Base-by-base conservation (phyloP, 148 eudicot species). In the Heliamphora exappendiculata region DNA sequence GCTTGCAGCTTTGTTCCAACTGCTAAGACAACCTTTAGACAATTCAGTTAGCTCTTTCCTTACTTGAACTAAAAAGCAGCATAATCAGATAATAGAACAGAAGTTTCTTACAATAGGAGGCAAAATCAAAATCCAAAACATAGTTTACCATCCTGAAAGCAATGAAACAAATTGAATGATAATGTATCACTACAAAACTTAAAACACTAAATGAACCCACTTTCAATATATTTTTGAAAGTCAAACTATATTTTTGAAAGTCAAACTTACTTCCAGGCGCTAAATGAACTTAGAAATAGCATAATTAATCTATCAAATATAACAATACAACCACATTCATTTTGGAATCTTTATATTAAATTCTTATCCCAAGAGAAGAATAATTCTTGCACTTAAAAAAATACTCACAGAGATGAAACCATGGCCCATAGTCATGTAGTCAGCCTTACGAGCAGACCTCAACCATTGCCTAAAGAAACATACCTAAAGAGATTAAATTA, bases 161-260 rank as follows among this genome's bases (percentile, higher is more conserved):
- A 70, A n/a, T 3, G 42, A 17, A 66, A 75, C 31, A 5, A 20
- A 29, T 45, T n/a, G 10, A 72, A 53, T 10, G 11, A 45, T 29
- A 31, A 41, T 12, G 60, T n/a, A n/a, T n/a, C n/a, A n/a, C n/a
- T n/a, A n/a, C n/a, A n/a, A 54, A 74, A 36, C 11, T 12, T 33
- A 42, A 42, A n/a, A n/a, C n/a, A n/a, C n/a, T n/a, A n/a, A n/a
- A n/a, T 95, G 78, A 89, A 95, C 87, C 93, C 99, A 45, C 93
- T 98, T 91, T 95, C 99, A 36, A 95, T 76, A 10, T 97, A 95
- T 73, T 97, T 89, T 83, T 91, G 91, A 60, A 95, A n/a, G n/a
- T n/a, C n/a, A n/a, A n/a, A n/a, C n/a, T 91, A 79, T 95, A 95
- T 74, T 93, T 95, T 81, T 92, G 99, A 80, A 95, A 95, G 84